Evolutionary conservation across 73 alveolate species (phyloP).

Genomic region (Uronychia setigera): DNA sequence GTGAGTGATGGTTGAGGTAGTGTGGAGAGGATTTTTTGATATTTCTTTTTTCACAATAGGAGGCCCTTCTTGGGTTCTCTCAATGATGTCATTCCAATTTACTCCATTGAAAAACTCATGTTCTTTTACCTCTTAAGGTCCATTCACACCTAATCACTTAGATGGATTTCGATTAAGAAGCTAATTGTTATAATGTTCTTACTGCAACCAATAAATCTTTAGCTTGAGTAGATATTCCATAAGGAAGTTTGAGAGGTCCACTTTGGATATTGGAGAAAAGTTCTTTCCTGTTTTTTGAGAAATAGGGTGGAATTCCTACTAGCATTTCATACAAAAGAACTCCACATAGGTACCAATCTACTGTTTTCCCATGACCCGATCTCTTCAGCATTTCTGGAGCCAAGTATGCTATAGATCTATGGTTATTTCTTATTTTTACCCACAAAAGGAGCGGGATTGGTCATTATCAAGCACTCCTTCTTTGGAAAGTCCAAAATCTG

Average conservation of each 20-base stretch:
- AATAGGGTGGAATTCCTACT: constrained; percentile 96
- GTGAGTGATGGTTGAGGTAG: too few relatives aligned
- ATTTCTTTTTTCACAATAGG: too few relatives aligned
- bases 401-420: constrained; percentile 78
- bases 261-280: constrained; percentile 82
- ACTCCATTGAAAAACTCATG: constrained; percentile 83
- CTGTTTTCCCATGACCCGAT: constrained; percentile 88
- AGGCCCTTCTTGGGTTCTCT: constrained; percentile 61
- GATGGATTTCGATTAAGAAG: constrained; percentile 91
- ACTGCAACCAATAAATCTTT: constrained; percentile 66
- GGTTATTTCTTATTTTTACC: constrained; percentile 22
- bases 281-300: constrained; percentile 85
- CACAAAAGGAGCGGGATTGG: constrained; percentile 93
- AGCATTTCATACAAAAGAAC: constrained; percentile 95
- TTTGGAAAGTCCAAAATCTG: constrained; percentile 98
- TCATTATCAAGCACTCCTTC: constrained; percentile 88
- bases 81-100: constrained; percentile 81
- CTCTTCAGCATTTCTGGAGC: constrained; percentile 94
- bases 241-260: constrained; percentile 86
- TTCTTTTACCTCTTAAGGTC: constrained; percentile 89
- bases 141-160: constrained; percentile 94
- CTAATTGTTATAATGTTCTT: constrained; percentile 53
- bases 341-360: constrained; percentile 97
- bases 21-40: too few relatives aligned
- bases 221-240: constrained; percentile 76